Evolutionary conservation across 768 basidiomycete species (phyloP).

Genomic region (Pluteus cervinus): DNA sequence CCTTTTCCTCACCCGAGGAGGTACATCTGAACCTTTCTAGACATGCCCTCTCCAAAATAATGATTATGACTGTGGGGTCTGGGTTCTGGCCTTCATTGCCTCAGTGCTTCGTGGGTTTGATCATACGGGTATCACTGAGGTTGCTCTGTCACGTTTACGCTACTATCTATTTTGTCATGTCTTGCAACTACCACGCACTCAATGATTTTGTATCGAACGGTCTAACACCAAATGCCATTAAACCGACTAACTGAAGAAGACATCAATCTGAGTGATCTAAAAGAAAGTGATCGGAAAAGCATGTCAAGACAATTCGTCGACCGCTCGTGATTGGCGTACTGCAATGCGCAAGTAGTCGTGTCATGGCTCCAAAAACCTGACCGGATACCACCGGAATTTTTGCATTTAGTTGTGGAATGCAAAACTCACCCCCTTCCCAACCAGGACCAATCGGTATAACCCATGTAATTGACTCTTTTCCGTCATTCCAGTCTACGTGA

Average conservation of each 20-base stretch:
- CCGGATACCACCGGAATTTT: conserved; percentile 15
- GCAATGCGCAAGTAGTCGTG: conserved; percentile 12
- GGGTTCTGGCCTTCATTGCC: too few relatives aligned
- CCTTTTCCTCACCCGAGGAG: too few relatives aligned
- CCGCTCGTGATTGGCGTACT: conserved; percentile 9
- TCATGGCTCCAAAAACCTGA: conserved; percentile 13
- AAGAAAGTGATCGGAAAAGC: conserved; percentile 4
- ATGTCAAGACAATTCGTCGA: conserved; percentile 8
- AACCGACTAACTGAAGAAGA: too few relatives aligned
- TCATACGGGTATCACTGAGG: too few relatives aligned
- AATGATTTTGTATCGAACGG: too few relatives aligned
- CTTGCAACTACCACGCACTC: too few relatives aligned
- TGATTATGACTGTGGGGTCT: too few relatives aligned
- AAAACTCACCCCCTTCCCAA: conserved; percentile 16
- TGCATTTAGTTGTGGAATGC: conserved; percentile 13
- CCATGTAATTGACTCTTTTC: conserved; percentile 12
- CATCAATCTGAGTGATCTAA: conserved; percentile 1
- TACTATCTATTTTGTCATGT: too few relatives aligned
- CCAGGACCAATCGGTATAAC: conserved; percentile 13
- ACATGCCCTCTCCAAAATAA: too few relatives aligned
- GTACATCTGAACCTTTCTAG: too few relatives aligned
- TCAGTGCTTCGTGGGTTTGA: too few relatives aligned
- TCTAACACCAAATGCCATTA: conserved; percentile 27
- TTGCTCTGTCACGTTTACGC: too few relatives aligned
- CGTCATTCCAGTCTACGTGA: conserved; percentile 20